These are phyloP conservation scores for Pythium guiyangense DNA, from an alignment of 352 stramenopile genomes.

Conservation along the genomic window DNA sequence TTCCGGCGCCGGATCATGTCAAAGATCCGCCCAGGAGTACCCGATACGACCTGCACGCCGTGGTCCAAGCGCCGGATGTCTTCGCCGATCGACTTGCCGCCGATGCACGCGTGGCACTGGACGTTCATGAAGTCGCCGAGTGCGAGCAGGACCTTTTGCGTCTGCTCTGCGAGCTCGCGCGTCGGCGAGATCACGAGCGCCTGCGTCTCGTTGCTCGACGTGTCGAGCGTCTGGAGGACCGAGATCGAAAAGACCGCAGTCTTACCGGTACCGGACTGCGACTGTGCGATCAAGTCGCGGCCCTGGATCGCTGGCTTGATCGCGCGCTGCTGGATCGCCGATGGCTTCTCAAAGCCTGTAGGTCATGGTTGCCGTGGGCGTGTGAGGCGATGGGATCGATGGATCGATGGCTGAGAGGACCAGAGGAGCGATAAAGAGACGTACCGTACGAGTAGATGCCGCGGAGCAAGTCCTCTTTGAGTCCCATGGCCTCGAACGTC, in stretches of 20 bases:
- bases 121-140: slow-evolving; percentile 96
- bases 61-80: slow-evolving; percentile 97
- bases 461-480: slow-evolving; percentile 97
- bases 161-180: slow-evolving; percentile 99
- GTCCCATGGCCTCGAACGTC: slow-evolving; percentile 98
- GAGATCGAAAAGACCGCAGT: slow-evolving; percentile 99
- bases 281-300: slow-evolving; percentile 98
- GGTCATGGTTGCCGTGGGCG: slow-evolving; percentile 18
- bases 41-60: slow-evolving; percentile 98
- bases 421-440: slow-evolving; percentile 73
- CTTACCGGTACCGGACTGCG: slow-evolving; percentile 99
- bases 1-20: slow-evolving; percentile 99
- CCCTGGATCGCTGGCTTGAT: slow-evolving; percentile 97
- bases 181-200: slow-evolving; percentile 98
- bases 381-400: slow-evolving; percentile 92
- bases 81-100: slow-evolving; percentile 96
- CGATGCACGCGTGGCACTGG: slow-evolving; percentile 97
- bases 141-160: slow-evolving; percentile 96
- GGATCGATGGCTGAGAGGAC: no score
- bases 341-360: slow-evolving; percentile 98
- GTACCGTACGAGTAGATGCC: slow-evolving; percentile 99
- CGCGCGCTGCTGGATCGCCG: slow-evolving; percentile 98
- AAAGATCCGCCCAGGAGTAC: slow-evolving; percentile 97
- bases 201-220: slow-evolving; percentile 94
- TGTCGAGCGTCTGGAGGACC: slow-evolving; percentile 98